Conservation (phyloP, 2,329 filamentous ascomycete species). For the Diplodia corticola region DNA sequence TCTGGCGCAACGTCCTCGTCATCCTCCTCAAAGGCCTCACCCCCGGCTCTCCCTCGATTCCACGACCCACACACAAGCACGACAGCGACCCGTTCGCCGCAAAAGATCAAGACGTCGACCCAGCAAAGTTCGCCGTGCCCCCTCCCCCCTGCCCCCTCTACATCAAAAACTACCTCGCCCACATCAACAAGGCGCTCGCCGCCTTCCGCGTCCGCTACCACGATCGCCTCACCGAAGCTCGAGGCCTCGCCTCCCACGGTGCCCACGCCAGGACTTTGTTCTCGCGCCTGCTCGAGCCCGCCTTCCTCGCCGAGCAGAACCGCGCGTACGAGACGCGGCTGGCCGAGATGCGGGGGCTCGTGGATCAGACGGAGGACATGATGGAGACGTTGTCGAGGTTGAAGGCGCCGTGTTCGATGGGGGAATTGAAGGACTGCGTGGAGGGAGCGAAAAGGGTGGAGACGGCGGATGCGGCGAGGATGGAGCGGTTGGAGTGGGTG, state of each 20-base stretch:
- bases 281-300: not conserved
- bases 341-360: not conserved
- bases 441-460: not conserved
- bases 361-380: not conserved
- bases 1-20: not conserved
- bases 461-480: not conserved
- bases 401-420: not conserved
- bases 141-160: not conserved
- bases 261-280: not conserved
- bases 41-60: not conserved
- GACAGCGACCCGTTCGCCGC: too few relatives aligned
- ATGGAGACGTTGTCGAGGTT: not conserved
- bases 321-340: not conserved
- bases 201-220: not conserved
- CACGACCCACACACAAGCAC: not conserved
- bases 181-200: not conserved
- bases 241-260: not conserved
- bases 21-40: not conserved
- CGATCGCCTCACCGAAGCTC: not conserved
- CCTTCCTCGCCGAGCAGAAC: not conserved
- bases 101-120: too few relatives aligned
- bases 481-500: not conserved
- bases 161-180: not conserved
- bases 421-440: not conserved
- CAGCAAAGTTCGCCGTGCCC: too few relatives aligned